phyloP scores from a whole-genome alignment of 352 stramenopile species.

The Phytophthora aleatoria region DNA sequence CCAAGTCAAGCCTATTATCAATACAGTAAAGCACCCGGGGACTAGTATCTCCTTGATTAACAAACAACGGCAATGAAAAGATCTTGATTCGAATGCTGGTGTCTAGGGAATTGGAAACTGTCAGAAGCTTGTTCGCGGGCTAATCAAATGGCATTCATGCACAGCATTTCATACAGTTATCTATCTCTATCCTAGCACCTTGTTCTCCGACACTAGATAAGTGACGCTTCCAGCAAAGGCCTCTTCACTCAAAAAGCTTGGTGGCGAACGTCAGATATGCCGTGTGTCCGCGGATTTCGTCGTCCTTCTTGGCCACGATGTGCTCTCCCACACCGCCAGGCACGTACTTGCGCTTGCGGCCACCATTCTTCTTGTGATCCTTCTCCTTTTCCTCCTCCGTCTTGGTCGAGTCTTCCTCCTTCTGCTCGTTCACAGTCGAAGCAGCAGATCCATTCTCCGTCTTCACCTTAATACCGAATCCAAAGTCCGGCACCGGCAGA shows the following conservation, averaged over 20 bases:
- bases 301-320: slow-evolving; percentile 84
- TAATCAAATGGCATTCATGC: no score
- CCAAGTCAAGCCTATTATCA: no score
- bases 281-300: slow-evolving; percentile 87
- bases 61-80: no score
- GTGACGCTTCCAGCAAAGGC: neutral
- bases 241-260: slow-evolving; percentile 73
- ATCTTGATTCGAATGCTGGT: no score
- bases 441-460: slow-evolving; percentile 17
- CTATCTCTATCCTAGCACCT: slow-evolving; percentile 32
- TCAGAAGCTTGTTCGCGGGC: no score
- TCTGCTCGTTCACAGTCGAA: neutral
- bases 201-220: neutral
- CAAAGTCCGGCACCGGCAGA: slow-evolving; percentile 77
- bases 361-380: slow-evolving; percentile 35
- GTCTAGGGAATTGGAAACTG: no score
- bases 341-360: slow-evolving; percentile 62
- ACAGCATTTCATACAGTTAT: neutral
- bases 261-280: slow-evolving; percentile 87
- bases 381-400: slow-evolving; percentile 34
- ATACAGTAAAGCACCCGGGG: no score
- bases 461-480: slow-evolving; percentile 41
- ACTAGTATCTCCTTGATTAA: no score
- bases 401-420: slow-evolving; percentile 7
- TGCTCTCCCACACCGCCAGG: slow-evolving; percentile 57